A percentile compares a stretch with the other conserved stretches of the same genome.
These are phyloP conservation scores for Peronosclerospora sorghi DNA, from an alignment of 352 stramenopile species.

Conservation along the genomic window DNA sequence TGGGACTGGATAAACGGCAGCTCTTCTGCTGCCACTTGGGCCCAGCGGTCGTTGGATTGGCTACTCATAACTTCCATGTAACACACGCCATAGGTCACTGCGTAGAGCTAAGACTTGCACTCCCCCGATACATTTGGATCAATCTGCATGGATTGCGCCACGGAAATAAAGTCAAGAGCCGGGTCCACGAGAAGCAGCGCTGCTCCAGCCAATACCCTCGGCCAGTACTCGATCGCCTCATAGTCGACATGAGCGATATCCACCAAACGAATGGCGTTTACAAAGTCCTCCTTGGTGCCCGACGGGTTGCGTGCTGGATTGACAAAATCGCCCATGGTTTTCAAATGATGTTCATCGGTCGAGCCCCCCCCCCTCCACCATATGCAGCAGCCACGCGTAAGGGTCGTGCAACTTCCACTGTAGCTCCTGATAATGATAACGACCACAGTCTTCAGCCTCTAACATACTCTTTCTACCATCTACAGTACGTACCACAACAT, in stretches of 20 bases:
- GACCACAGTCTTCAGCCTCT: slow-evolving; percentile 4
- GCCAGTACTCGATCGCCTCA: slow-evolving; percentile 65
- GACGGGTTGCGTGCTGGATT: slow-evolving; percentile 43
- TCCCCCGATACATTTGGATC: slow-evolving; percentile 69
- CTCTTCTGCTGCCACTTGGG: slow-evolving; percentile 51
- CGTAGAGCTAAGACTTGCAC: slow-evolving; percentile 76
- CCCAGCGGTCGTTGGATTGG: slow-evolving; percentile 51
- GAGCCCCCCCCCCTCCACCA: slow-evolving; percentile 58
- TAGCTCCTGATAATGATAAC: slow-evolving; percentile 36
- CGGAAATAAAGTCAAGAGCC: slow-evolving; percentile 52
- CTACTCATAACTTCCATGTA: slow-evolving; percentile 19
- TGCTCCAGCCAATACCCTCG: slow-evolving; percentile 61
- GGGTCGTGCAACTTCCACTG: slow-evolving; percentile 76
- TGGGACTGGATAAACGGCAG: too few relatives aligned
- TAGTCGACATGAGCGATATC: slow-evolving; percentile 67
- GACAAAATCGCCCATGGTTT: too few relatives aligned
- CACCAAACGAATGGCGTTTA: slow-evolving; percentile 51
- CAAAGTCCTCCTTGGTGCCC: slow-evolving; percentile 63
- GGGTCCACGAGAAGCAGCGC: slow-evolving; percentile 60
- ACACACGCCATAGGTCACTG: too few relatives aligned
- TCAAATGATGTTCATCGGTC: slow-evolving; percentile 39
- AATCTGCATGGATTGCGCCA: slow-evolving; percentile 64
- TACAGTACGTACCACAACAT: too few relatives aligned
- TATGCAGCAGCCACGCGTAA: slow-evolving; percentile 66
- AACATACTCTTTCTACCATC: too few relatives aligned